phyloP scores from a whole-genome alignment of 2,329 filamentous ascomycete species.

The Penicillium thymicola region DNA sequence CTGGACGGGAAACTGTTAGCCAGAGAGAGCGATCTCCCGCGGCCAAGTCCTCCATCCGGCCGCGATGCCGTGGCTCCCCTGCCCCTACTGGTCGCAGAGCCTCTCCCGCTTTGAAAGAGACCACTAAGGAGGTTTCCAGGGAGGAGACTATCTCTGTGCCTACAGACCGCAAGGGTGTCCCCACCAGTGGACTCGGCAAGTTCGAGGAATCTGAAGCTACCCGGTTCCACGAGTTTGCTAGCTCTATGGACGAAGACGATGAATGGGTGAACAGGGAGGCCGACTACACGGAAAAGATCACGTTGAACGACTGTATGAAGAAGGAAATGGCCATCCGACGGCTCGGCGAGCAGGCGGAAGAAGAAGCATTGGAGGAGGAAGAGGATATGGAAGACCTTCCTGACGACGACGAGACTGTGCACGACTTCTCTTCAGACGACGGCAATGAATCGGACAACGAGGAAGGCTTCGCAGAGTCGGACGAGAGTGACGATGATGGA shows the following conservation, averaged over 20 bases:
- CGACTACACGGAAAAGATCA: conserved; percentile 67
- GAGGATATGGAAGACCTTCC: conserved; percentile 63
- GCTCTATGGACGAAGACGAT: conserved; percentile 74
- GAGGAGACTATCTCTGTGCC: conserved; percentile 14
- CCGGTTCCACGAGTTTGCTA: conserved; percentile 86
- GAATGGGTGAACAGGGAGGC: conserved; percentile 81
- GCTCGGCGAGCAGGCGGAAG: conserved; percentile 83
- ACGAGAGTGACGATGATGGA: conserved; percentile 59
- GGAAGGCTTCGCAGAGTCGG: conserved; percentile 66
- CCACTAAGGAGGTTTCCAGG: not conserved
- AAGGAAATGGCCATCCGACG: conserved; percentile 88
- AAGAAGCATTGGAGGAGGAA: conserved; percentile 78
- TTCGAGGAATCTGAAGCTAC: conserved; percentile 44
- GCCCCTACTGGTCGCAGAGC: conserved; percentile 36
- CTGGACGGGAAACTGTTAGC: conserved; percentile 33
- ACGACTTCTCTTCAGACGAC: conserved; percentile 52
- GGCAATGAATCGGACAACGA: conserved; percentile 82
- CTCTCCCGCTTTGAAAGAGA: conserved; percentile 17
- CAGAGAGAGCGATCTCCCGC: conserved; percentile 28
- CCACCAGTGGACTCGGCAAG: conserved; percentile 37
- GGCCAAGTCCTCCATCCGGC: conserved; percentile 23
- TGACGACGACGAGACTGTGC: conserved; percentile 59
- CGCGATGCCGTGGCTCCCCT: conserved; percentile 40
- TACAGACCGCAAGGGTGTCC: conserved; percentile 27
- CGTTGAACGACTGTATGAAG: conserved; percentile 81